Evolutionary conservation across 306 rosid species (phyloP).

Genomic region (Prunus mira): DNA sequence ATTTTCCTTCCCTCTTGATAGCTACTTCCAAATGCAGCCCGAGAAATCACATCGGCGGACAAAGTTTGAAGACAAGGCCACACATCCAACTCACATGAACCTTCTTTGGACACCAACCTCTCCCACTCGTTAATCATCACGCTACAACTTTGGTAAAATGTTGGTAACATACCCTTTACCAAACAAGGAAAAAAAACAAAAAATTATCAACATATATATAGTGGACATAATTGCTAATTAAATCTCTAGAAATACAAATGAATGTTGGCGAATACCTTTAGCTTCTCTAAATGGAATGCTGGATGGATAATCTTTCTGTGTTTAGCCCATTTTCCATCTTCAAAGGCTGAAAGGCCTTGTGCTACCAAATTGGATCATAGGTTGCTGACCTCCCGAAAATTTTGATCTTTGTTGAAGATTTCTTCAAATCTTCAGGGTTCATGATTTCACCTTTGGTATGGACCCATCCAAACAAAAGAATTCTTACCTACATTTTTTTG

Average conservation of each 20-base stretch:
- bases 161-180: constrained; percentile 11
- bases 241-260: neutral
- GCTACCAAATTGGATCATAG: constrained; percentile 10
- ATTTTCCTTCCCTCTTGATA: constrained; percentile 34
- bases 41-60: constrained; percentile 36
- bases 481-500: constrained; percentile 29
- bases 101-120: neutral
- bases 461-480: constrained; percentile 42
- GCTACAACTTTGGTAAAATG: constrained; percentile 19
- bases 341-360: neutral
- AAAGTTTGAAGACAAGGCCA: constrained; percentile 31
- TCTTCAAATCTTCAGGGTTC: constrained; percentile 43
- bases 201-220: neutral
- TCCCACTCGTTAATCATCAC: constrained; percentile 39
- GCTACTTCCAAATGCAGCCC: constrained; percentile 48
- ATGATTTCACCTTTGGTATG: constrained; percentile 34
- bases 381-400: constrained; percentile 22
- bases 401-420: constrained; percentile 23
- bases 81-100: constrained; percentile 27
- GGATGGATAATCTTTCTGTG: constrained; percentile 47
- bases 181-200: no score
- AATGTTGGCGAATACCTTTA: constrained; percentile 37
- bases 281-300: constrained; percentile 39
- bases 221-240: neutral
- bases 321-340: constrained; percentile 49